Evolutionary conservation across 495 filamentous ascomycete genomes (phyloP).

Genomic region (Trypethelium eluteriae): DNA sequence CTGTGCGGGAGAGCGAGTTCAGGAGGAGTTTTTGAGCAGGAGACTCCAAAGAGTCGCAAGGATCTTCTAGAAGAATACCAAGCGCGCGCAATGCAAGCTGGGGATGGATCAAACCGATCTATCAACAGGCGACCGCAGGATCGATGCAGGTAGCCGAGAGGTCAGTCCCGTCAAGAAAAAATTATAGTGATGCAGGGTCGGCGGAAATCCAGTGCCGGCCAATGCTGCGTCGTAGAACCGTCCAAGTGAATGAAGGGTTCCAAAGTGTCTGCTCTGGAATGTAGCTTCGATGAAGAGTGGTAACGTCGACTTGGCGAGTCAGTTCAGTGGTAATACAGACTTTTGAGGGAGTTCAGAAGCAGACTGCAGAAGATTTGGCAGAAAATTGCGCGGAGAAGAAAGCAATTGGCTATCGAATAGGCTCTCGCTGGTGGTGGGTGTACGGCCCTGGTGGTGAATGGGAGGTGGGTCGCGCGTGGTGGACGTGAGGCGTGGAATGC

Average conservation of each 20-base stretch:
- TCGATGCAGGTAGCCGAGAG: conserved; percentile 27
- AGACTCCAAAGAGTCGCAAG: background rate
- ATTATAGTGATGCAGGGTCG: background rate
- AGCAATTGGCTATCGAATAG: background rate
- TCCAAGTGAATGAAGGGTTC: conserved; percentile 1
- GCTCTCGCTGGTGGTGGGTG: background rate
- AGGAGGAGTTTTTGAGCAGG: background rate
- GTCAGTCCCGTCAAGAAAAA: background rate
- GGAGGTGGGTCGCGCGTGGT: background rate
- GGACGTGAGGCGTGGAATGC: conserved; percentile 2
- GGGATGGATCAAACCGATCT: conserved; percentile 19
- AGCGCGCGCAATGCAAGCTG: background rate
- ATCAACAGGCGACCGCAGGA: conserved; percentile 29
- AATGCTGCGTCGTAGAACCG: background rate
- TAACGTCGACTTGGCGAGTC: background rate
- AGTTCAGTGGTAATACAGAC: background rate
- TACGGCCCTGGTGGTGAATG: background rate
- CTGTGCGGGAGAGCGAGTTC: background rate
- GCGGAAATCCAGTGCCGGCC: background rate
- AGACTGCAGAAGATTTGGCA: background rate
- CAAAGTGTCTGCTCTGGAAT: conserved; percentile 24
- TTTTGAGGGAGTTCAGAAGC: background rate
- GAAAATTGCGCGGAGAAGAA: background rate
- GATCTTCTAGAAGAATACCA: conserved; percentile 5
- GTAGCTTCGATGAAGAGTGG: background rate